Evolutionary conservation across 805 yeast genomes (phyloP), one percentile per base, ranked within the genome.

Genomic region (Candida silvatica): DNA sequence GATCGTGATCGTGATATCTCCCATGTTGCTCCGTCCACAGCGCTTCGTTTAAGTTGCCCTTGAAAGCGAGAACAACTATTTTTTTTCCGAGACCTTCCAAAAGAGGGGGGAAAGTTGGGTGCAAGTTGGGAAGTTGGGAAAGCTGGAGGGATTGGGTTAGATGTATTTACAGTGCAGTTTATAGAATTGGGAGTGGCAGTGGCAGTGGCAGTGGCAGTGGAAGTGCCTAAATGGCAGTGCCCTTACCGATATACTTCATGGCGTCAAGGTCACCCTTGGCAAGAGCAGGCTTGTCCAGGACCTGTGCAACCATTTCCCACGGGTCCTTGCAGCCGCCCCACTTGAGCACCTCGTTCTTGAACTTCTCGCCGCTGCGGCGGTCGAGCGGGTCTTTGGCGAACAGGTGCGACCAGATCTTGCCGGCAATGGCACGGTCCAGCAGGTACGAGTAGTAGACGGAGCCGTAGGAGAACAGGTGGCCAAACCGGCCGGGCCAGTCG

Each of bases 251-350:
- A 31, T 60, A 52, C 38, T 62, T 61, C 86, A 87, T 85, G 2
- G 95, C 88, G 25, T 61, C 57, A 17, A 69, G 62, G 39, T 81
- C 94, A 4, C 95, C 96, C 18, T 63, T 59, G 3, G 64, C 62
- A 30, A 87, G 58, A 31, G 64, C 70, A 1, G 76, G 75, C 20
- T 71, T 66, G 34, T 78, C 86, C 34, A 92, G 61, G 3, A 82
- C 87, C 38, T 81, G 82, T 1, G 94, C 83, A 14, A 92, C 62
- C 51, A 94, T 79, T 16, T 64, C 62, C 94, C 96, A 86, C 0
- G 97, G 94, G 49, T 85, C 87, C 40, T 75, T 69, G 3, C 94
- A 74, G 0, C 98, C 98, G 17, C 98, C 98, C 96, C 96, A 90
- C 49, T 73, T 74, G 39, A 92, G 61, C 0, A 92, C 79, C 38